phyloP scores from a whole-genome alignment of 106 monocot genomes.

The Dendrobium officinale region DNA sequence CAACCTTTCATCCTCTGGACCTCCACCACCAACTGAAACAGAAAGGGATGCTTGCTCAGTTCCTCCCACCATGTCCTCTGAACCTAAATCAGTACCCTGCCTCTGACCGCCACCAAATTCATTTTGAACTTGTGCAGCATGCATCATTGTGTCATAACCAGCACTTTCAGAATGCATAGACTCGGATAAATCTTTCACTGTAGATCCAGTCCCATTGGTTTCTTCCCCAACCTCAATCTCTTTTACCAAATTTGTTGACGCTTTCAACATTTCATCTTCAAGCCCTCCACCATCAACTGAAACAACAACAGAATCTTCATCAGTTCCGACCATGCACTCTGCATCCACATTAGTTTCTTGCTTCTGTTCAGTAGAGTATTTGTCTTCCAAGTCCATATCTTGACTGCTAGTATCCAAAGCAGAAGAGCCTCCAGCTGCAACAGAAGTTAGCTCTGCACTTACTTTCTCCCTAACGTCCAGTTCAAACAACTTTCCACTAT shows the following conservation, averaged over 20 bases:
- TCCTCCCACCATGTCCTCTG: background rate
- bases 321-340: background rate
- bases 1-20: background rate
- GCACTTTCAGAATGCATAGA: background rate
- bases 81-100: background rate
- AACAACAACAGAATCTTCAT: background rate
- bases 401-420: background rate
- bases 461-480: background rate
- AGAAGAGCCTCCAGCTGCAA: background rate
- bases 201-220: background rate
- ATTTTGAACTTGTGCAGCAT: background rate
- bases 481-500: background rate
- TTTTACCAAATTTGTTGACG: background rate
- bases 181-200: background rate
- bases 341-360: background rate
- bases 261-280: background rate
- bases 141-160: background rate
- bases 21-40: background rate
- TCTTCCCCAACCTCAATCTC: background rate
- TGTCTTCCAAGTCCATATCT: constrained; percentile 1
- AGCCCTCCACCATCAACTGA: background rate
- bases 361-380: background rate
- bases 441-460: background rate
- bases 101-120: background rate
- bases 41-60: background rate